phyloP scores from a whole-genome alignment of 805 yeast genomes.

The Blastobotrys chiropterorum region DNA sequence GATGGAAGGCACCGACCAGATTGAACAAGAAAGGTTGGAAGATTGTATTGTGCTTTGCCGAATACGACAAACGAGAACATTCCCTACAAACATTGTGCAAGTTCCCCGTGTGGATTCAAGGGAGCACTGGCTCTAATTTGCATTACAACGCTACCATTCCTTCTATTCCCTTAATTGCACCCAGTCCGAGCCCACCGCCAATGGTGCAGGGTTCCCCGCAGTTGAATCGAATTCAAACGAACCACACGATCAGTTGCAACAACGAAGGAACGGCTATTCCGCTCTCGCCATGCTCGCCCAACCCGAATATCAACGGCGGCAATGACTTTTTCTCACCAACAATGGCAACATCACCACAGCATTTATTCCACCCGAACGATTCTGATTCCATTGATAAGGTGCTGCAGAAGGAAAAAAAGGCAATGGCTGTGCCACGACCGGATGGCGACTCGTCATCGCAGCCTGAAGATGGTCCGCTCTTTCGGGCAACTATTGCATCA shows the following conservation, averaged over 20 bases:
- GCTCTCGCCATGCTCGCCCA: not conserved
- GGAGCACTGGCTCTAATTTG: slow-evolving; percentile 4
- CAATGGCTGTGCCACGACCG: slow-evolving; percentile 24
- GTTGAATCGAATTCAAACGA: not conserved
- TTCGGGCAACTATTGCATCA: slow-evolving; percentile 35
- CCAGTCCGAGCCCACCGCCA: slow-evolving; percentile 5
- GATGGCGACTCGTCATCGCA: slow-evolving; percentile 26
- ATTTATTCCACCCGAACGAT: not conserved
- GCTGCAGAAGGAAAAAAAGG: slow-evolving; percentile 11
- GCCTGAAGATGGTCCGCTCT: slow-evolving; percentile 41
- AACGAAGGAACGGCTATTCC: not conserved
- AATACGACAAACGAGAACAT: slow-evolving; percentile 32
- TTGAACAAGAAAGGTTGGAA: slow-evolving; percentile 26
- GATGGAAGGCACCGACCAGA: slow-evolving; percentile 21
- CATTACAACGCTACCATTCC: not conserved
- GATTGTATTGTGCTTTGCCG: slow-evolving; percentile 34
- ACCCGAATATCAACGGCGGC: not conserved
- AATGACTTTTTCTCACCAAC: not conserved
- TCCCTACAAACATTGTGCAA: slow-evolving; percentile 27
- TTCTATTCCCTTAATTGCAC: slow-evolving; percentile 1
- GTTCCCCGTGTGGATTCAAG: slow-evolving; percentile 32
- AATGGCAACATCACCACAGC: not conserved
- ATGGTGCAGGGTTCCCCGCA: not conserved
- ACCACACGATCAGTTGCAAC: not conserved
- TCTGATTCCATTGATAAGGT: slow-evolving; percentile 10